Base-by-base conservation (phyloP, 768 basidiomycete species). In the Agaricus sinodeliciosus region DNA sequence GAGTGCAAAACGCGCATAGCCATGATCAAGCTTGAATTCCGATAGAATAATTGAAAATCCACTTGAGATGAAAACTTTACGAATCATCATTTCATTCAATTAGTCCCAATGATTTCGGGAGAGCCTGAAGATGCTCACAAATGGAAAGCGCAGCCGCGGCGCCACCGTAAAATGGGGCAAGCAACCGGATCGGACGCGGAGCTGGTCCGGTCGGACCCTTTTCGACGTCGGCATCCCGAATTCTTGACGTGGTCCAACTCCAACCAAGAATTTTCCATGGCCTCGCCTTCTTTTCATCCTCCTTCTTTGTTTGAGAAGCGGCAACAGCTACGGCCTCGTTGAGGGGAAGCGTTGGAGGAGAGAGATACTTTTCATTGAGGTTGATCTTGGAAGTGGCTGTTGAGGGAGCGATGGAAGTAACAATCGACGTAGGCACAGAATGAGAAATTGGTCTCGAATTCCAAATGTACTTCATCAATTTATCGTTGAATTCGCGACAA, bases 111-210 rank as follows among this genome's bases (percentile, higher is more conserved):
- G 44, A 34, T 39, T 16, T 41, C 26, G 36, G 36, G 2, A 39
- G 44, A 16, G 7, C 49, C 48, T 52, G 36, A 4, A 31, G 31
- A 42, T 51, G 67, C 78, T 59, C 62, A 90, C 88, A 87, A n/a
- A 83, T 48, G 0, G 84, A 71, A 46, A 91, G 62, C 1, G 74
- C 89, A 40, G 76, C 73, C 2, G 82, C 87, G 4, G 90, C 60
- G n/a, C 88, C 88, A 26, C 75, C 74, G 60, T 90, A 89, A 9
- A 87, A 58, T 1, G 89, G 87, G 2, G 87, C 87, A 50, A 88
- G 80, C 34, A 87, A 72, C 27, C 81, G 77, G 22, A 77, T 76
- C 3, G 74, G 78, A 26, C 82, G 73, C 8, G 69, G 60, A 50
- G 64, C 62, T 11, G 61, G 69, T 35, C 63, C 69, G 26, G 63